phyloP scores from a whole-genome alignment of 2,329 filamentous ascomycete species.

The Curvularia lunata region DNA sequence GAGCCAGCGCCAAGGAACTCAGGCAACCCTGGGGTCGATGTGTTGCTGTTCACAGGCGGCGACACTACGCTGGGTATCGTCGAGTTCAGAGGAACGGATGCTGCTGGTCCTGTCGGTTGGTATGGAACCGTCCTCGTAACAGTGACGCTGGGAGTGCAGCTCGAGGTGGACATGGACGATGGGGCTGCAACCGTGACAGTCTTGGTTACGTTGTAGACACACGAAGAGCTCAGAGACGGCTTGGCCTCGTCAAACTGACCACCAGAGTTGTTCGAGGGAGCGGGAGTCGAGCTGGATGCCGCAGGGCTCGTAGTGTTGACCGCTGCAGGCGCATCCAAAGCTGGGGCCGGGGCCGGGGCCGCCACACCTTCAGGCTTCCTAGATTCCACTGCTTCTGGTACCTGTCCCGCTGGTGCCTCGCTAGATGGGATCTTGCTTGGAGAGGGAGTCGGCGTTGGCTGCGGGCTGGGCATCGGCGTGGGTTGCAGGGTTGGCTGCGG shows the following conservation, averaged over 20 bases:
- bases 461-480: neutral
- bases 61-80: conserved; percentile 20
- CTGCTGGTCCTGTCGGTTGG: neutral
- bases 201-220: conserved; percentile 8
- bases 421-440: conserved; percentile 10
- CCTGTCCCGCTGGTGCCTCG: conserved; percentile 8
- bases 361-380: conserved; percentile 16
- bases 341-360: neutral
- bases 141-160: conserved; percentile 32
- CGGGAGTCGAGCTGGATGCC: conserved; percentile 3
- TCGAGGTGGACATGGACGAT: conserved; percentile 3
- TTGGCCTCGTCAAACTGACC: conserved; percentile 17
- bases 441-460: neutral
- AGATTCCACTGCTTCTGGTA: conserved; percentile 5
- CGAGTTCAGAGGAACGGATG: conserved; percentile 18
- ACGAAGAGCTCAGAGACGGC: conserved; percentile 16
- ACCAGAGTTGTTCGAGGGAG: conserved; percentile 21
- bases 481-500: neutral
- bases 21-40: conserved; percentile 21
- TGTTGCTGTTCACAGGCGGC: conserved; percentile 36
- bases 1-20: conserved; percentile 33
- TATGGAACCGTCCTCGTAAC: conserved; percentile 35
- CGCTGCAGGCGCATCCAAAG: conserved; percentile 1
- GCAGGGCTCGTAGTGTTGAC: conserved; percentile 12
- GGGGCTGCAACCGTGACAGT: conserved; percentile 9